Conservation (phyloP, 148 eudicot species). For the Cornus suecica region DNA sequence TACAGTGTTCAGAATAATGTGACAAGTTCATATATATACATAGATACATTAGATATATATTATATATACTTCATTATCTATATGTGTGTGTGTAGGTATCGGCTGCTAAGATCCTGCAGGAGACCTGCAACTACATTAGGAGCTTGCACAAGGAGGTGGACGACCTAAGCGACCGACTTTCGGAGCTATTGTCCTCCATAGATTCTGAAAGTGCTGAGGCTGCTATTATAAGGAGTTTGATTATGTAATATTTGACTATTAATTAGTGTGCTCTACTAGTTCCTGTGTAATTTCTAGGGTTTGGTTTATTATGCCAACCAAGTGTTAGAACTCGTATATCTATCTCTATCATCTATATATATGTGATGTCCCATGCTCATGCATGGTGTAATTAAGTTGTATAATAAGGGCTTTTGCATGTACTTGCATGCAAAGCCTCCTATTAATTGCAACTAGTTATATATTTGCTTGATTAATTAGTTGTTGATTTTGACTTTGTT, state of each 20-base stretch:
- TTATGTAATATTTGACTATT: conserved; percentile 18
- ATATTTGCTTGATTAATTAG: neutral
- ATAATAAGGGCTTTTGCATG: neutral
- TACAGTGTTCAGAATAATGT: no score
- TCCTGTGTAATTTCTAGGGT: neutral
- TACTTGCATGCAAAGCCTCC: neutral
- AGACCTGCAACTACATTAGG: conserved; percentile 69
- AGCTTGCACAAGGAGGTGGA: conserved; percentile 59
- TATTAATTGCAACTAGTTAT: neutral
- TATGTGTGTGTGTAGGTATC: conserved; percentile 35
- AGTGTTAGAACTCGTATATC: neutral
- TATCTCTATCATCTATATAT: neutral
- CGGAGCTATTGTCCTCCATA: conserved; percentile 55
- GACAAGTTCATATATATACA: neutral
- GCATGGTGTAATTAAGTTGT: neutral
- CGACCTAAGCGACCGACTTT: conserved; percentile 71
- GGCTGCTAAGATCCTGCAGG: conserved; percentile 62
- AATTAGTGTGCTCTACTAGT: neutral
- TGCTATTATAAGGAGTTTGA: conserved; percentile 57
- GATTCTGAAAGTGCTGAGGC: conserved; percentile 70
- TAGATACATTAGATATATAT: no score
- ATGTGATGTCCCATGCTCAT: neutral
- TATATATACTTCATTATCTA: neutral
- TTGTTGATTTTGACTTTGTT: neutral
- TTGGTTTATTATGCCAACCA: neutral